Base-by-base conservation (phyloP, 2,329 filamentous ascomycete genomes). In the Fusarium piperis region DNA sequence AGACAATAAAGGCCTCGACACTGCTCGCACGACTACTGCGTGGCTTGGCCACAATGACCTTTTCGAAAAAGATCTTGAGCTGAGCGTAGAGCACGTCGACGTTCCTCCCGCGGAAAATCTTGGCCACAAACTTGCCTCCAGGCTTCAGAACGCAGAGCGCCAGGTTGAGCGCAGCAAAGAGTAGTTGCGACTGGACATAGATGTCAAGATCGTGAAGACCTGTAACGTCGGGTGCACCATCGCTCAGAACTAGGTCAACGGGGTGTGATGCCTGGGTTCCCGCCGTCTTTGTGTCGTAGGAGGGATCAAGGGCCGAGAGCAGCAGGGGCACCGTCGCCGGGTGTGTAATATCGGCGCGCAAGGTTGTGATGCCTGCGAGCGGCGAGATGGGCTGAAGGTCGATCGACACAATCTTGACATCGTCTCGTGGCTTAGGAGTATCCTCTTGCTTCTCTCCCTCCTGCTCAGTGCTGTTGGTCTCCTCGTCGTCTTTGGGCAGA, bases 201-300 rank as follows among this genome's bases (percentile, higher is more conserved):
- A 98, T 98, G 82, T 99, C 96, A 36, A 99, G 89, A 80, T 99
- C 96, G 81, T 99, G 96, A 1, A 99, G 87, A 20, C 96, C 96
- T 1, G 96, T 99, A 13, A 99, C 96, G 77, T 99, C 96, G 1
- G 96, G 96, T 0, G 96, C 96, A 59, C 96, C 96, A 77, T 99
- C 96, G 64, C 94, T 97, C 70, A 99, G 89, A 26, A 99, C 95
- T 2, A 99, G 88, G 78, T 99, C 96, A 15, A 98, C 95, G 0
- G 92, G 93, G 55, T 94, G 90, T 1, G 91, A 89, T 3, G 92
- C 88, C 73, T 90, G 87, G 16, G 71, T 78, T 68, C 80, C 85
- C n/a, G 71, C 67, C 30, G 74, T 58, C 48, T 64, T 69, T 3
- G 85, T 78, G 59, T 91, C 88, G 71, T 89, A 89, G 44, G 90